Evolutionary conservation across 345 rosid species (phyloP), one percentile per base, ranked within the genome.

Genomic region (Pelargonium nanum): DNA sequence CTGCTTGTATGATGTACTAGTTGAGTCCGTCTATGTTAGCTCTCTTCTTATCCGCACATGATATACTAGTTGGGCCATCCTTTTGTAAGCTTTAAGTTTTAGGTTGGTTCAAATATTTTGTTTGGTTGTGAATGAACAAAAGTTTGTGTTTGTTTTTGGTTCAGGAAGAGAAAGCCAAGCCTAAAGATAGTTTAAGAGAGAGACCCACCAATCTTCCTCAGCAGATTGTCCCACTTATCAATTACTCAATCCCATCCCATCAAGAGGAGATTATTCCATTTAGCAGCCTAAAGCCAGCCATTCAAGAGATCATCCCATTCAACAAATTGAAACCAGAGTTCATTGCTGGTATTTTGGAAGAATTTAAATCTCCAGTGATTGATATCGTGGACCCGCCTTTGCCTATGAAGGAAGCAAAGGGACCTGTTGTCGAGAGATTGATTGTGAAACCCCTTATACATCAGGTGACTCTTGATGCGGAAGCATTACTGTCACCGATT

Each of bases 81-180:
- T n/a, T n/a, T n/a, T n/a, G n/a, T n/a, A n/a, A n/a, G n/a, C n/a
- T n/a, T n/a, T n/a, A n/a, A n/a, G n/a, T n/a, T n/a, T n/a, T n/a
- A n/a, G n/a, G n/a, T n/a, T n/a, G n/a, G n/a, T n/a, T n/a, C n/a
- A n/a, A n/a, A n/a, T n/a, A n/a, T n/a, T n/a, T 28, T 7, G 7
- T 28, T 28, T 28, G 32, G 4, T 28, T 7, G 4, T 28, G 32
- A 3, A 28, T 28, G 32, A 28, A 28, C 32, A 2, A 28, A 28
- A 28, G 32, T 28, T 28, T 3, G 15, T 40, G 9, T 10, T 4
- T 1, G 48, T 40, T 58, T 72, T 59, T 58, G 76, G 58, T 62
- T 58, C 67, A 80, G 85, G 78, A 55, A 60, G 76, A 74, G 54
- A 61, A 60, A 22, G 60, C 66, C 6, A 24, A 60, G 7, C 0